Percentiles rank a stretch among this genome's conserved stretches.
These are phyloP conservation scores for Calonectria fujianensis DNA, from an alignment of 2,329 filamentous ascomycete species.

Conservation along the genomic window DNA sequence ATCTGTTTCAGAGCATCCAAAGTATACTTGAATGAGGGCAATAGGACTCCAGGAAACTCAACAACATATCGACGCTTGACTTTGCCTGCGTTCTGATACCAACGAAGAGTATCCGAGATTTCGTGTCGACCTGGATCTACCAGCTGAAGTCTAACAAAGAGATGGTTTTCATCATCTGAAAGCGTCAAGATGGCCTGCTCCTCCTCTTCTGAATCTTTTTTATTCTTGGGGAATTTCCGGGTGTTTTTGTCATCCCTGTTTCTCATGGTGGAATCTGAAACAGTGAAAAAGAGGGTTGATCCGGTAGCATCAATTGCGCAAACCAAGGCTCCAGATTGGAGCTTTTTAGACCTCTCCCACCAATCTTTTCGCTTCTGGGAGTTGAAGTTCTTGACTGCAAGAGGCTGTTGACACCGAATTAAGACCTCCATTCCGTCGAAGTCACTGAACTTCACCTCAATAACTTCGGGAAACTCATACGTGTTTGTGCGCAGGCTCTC, in stretches of 20 bases:
- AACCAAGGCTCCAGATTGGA: conserved; percentile 69
- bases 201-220: conserved; percentile 49
- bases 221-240: neutral
- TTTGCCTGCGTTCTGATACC: neutral
- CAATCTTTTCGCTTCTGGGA: conserved; percentile 63
- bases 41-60: conserved; percentile 1
- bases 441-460: conserved; percentile 56
- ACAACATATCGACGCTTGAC: neutral
- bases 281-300: conserved; percentile 64
- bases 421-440: conserved; percentile 66
- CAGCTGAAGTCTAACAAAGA: conserved; percentile 2
- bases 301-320: conserved; percentile 66
- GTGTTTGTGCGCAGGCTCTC: conserved; percentile 7
- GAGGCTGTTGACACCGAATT: conserved; percentile 68
- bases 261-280: conserved; percentile 52
- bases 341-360: conserved; percentile 70
- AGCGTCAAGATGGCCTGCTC: neutral
- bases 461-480: conserved; percentile 42
- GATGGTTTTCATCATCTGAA: neutral
- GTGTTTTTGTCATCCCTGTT: neutral
- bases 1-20: neutral
- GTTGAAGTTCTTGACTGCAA: conserved; percentile 47
- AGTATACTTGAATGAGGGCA: conserved; percentile 2
- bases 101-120: conserved; percentile 3
- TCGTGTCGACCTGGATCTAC: conserved; percentile 1